Percentiles rank a stretch among this genome's conserved stretches.
Conservation (phyloP, 441 rosid genomes). For the Hypseocharis bilobata region DNA sequence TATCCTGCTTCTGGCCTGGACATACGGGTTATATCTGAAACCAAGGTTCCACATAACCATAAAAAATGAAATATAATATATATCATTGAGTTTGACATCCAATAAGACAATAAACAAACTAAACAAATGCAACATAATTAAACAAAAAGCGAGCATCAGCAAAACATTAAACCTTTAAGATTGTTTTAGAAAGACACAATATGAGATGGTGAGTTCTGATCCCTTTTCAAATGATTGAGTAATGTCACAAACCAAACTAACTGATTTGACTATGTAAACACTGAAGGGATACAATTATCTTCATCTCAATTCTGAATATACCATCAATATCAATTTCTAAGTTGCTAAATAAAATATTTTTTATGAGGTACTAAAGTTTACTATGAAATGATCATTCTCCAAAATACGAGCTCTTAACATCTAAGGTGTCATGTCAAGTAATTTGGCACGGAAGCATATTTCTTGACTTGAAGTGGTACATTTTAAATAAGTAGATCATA, state of each 20-base stretch:
- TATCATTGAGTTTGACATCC: neutral
- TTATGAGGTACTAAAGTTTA: no score
- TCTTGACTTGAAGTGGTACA: no score
- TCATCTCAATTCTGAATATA: neutral
- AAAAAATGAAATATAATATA: no score
- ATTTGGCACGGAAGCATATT: no score
- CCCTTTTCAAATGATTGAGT: neutral
- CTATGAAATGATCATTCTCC: no score
- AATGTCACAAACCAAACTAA: neutral
- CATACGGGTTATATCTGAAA: slow-evolving; percentile 83
- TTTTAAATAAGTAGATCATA: neutral
- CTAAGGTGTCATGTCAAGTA: no score
- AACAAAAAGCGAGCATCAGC: neutral
- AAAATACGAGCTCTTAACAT: no score
- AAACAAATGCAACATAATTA: no score
- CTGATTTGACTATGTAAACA: neutral
- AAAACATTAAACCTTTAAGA: neutral
- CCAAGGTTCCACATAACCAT: slow-evolving; percentile 1
- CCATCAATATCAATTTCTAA: neutral
- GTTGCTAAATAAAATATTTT: neutral
- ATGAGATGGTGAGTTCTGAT: neutral
- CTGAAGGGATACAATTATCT: neutral
- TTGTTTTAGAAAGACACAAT: neutral
- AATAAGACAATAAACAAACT: neutral
- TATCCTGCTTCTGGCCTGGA: slow-evolving; percentile 93